phyloP scores from a whole-genome alignment of 2,329 filamentous ascomycete genomes.

The Ceratocystis huliohia region DNA sequence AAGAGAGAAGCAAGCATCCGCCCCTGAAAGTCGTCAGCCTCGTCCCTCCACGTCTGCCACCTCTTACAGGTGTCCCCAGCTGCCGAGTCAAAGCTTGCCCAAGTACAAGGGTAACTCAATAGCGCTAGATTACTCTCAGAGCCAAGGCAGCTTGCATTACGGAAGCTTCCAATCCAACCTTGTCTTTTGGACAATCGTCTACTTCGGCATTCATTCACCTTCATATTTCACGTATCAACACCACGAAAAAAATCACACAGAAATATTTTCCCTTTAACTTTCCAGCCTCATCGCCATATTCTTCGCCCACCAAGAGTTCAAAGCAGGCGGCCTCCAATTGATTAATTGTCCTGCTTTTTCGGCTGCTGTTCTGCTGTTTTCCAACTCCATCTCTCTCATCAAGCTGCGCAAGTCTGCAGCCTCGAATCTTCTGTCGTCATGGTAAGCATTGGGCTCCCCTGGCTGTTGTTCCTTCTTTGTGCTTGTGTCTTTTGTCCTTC shows the following conservation, averaged over 20 bases:
- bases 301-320: neutral
- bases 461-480: no score
- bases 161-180: slow-evolving; percentile 12
- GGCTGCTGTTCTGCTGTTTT: neutral
- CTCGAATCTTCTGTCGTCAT: slow-evolving; percentile 11
- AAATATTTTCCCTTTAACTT: neutral
- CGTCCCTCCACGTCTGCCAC: neutral
- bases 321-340: neutral
- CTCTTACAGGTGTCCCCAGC: neutral
- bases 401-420: slow-evolving; percentile 6
- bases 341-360: neutral
- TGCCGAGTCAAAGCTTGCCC: neutral
- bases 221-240: neutral
- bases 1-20: no score
- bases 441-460: slow-evolving; percentile 1
- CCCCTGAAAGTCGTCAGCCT: neutral
- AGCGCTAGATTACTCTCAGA: neutral
- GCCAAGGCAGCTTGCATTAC: slow-evolving; percentile 20
- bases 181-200: neutral
- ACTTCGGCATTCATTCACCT: neutral
- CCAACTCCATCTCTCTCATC: neutral
- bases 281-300: neutral
- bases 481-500: neutral
- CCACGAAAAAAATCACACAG: neutral
- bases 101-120: neutral